Evolutionary conservation across 73 alveolate species (phyloP).

Genomic region (Paramecium biaurelia): DNA sequence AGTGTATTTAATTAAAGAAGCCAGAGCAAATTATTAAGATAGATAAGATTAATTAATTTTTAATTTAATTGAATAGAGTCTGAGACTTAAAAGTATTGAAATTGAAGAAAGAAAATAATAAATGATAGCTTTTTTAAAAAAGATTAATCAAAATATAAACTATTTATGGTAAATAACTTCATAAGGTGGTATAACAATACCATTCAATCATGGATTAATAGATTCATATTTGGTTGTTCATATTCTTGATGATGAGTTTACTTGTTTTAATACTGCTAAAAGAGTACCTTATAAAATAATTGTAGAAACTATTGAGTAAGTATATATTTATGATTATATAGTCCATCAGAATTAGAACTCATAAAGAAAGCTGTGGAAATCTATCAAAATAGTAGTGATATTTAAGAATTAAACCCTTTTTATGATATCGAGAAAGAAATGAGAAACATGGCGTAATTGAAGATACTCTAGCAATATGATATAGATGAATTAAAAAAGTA

Average conservation of each 20-base stretch:
- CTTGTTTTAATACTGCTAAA: slow-evolving; percentile 84
- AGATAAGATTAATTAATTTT: background rate
- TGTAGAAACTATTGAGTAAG: slow-evolving; percentile 59
- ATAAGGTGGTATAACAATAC: background rate
- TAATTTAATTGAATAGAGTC: background rate
- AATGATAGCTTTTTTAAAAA: background rate
- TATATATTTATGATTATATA: background rate
- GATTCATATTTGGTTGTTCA: slow-evolving; percentile 62
- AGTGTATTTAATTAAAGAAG: background rate
- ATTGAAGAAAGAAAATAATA: background rate
- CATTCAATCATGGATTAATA: background rate
- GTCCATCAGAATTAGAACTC: background rate
- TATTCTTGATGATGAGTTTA: slow-evolving; percentile 75
- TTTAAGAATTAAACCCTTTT: background rate
- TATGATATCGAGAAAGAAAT: slow-evolving; percentile 32
- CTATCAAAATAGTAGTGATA: background rate
- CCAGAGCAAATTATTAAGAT: background rate
- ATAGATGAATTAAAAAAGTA: slow-evolving; percentile 28
- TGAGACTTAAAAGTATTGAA: background rate
- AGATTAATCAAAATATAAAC: background rate
- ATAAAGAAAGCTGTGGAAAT: background rate
- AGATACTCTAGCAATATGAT: background rate
- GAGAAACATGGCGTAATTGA: background rate
- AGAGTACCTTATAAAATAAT: slow-evolving; percentile 86
- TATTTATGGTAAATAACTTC: background rate